phyloP scores from a whole-genome alignment of 768 basidiomycete species.

The Lactarius deliciosus region DNA sequence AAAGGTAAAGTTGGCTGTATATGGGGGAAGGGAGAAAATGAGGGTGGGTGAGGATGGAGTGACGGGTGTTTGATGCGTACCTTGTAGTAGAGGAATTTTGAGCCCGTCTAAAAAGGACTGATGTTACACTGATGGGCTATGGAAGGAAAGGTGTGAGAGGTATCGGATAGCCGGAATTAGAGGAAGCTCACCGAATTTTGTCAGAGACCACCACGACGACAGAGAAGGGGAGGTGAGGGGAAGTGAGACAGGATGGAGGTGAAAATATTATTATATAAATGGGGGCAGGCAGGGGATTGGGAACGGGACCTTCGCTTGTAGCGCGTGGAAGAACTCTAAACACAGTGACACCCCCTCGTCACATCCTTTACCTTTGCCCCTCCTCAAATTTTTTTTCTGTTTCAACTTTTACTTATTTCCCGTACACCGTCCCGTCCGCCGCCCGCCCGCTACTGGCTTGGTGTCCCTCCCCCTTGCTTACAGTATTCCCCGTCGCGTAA shows the following conservation, averaged over 20 bases:
- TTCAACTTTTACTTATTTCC: constrained; percentile 3
- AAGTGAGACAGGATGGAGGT: constrained; percentile 11
- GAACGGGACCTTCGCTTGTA: constrained; percentile 23
- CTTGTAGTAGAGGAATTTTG: constrained; percentile 70
- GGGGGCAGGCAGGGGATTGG: constrained; percentile 16
- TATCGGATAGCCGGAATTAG: not conserved
- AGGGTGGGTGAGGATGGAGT: constrained; percentile 32
- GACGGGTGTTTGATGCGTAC: constrained; percentile 36
- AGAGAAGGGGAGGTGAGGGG: constrained; percentile 21
- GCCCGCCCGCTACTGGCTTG: not conserved
- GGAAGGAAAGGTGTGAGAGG: constrained; percentile 15
- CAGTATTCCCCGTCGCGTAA: constrained; percentile 14
- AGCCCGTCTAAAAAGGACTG: constrained; percentile 76
- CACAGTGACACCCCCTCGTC: constrained; percentile 14
- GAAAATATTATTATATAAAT: constrained; percentile 28
- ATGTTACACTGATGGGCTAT: constrained; percentile 70
- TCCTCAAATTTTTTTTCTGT: not conserved
- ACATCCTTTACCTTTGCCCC: constrained; percentile 13
- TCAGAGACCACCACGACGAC: constrained; percentile 19
- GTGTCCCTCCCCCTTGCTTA: not conserved
- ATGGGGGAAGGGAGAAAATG: constrained; percentile 19
- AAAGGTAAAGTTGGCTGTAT: constrained; percentile 48
- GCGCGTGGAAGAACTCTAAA: constrained; percentile 24
- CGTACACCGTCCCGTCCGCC: not conserved
- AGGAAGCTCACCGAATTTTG: constrained; percentile 24